Evolutionary conservation across 345 rosid genomes (phyloP).

Genomic region (Melaleuca alternifolia): DNA sequence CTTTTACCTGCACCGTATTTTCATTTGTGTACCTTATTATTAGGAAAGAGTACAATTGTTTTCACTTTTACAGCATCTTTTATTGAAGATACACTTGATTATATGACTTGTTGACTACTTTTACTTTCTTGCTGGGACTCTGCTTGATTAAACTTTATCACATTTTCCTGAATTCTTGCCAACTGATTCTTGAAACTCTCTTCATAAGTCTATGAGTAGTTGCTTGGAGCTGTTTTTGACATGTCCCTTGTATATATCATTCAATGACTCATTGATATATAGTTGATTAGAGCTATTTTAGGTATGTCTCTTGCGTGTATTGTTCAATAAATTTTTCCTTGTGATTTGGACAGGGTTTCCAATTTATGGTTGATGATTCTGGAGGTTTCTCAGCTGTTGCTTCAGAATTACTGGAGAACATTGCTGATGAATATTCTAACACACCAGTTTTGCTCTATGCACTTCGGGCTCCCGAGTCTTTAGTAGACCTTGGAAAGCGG

Average conservation of each 20-base stretch:
- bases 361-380: conserved; percentile 77
- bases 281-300: not conserved
- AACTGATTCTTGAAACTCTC: not conserved
- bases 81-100: not conserved
- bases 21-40: not conserved
- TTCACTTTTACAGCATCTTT: not conserved
- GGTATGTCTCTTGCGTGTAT: not conserved
- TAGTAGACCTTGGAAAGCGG: conserved; percentile 24
- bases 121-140: not conserved
- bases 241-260: not conserved
- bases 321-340: not conserved
- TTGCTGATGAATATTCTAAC: conserved; percentile 73
- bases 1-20: not conserved
- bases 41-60: not conserved
- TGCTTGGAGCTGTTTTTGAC: not conserved
- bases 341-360: conserved; percentile 52
- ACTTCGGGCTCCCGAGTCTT: conserved; percentile 44
- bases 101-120: not conserved
- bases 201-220: not conserved
- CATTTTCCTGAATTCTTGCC: not conserved
- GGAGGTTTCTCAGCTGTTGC: conserved; percentile 89
- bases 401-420: conserved; percentile 62
- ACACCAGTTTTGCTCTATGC: conserved; percentile 68
- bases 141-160: not conserved
- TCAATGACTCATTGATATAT: not conserved